Evolutionary conservation across 2,329 filamentous ascomycete genomes (phyloP).

Genomic region (Fusarium armeniacum): DNA sequence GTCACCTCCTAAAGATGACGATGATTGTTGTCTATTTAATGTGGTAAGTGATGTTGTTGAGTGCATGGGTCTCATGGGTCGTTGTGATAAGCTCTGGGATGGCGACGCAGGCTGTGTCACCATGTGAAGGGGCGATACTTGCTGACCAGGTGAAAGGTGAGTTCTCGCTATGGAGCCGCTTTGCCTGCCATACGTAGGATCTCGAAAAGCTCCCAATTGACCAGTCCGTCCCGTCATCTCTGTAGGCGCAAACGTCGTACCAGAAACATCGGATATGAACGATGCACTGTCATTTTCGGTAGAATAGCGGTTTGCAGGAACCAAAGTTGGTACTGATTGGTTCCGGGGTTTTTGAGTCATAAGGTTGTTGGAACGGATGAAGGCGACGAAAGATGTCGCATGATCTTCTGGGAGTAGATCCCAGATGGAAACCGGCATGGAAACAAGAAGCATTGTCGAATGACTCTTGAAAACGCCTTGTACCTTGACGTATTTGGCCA

Average conservation of each 20-base stretch:
- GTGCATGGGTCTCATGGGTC: conserved; percentile 42
- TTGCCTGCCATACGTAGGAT: conserved; percentile 41
- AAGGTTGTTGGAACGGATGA: conserved; percentile 71
- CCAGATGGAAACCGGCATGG: conserved; percentile 72
- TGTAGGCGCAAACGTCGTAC: conserved; percentile 53
- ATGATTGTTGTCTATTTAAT: conserved; percentile 42
- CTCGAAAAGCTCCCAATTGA: conserved; percentile 43
- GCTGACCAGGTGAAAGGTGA: conserved; percentile 38
- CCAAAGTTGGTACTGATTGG: conserved; percentile 42
- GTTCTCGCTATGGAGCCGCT: conserved; percentile 21
- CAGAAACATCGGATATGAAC: conserved; percentile 53
- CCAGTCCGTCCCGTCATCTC: conserved; percentile 45
- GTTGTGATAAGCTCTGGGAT: conserved; percentile 34
- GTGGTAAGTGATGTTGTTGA: conserved; percentile 47
- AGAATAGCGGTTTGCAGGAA: conserved; percentile 45
- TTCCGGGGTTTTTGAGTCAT: conserved; percentile 52
- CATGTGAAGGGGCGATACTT: conserved; percentile 39
- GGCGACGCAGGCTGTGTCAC: conserved; percentile 43
- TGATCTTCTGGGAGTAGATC: conserved; percentile 70
- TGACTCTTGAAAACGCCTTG: conserved; percentile 74
- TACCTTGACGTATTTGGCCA: conserved; percentile 72
- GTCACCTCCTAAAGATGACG: conserved; percentile 38
- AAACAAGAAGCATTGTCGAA: conserved; percentile 70
- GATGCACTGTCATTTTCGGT: conserved; percentile 50
- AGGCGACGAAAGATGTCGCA: conserved; percentile 70